Evolutionary conservation across 2,329 filamentous ascomycete genomes (phyloP).

Genomic region (Hysterium pulicare): DNA sequence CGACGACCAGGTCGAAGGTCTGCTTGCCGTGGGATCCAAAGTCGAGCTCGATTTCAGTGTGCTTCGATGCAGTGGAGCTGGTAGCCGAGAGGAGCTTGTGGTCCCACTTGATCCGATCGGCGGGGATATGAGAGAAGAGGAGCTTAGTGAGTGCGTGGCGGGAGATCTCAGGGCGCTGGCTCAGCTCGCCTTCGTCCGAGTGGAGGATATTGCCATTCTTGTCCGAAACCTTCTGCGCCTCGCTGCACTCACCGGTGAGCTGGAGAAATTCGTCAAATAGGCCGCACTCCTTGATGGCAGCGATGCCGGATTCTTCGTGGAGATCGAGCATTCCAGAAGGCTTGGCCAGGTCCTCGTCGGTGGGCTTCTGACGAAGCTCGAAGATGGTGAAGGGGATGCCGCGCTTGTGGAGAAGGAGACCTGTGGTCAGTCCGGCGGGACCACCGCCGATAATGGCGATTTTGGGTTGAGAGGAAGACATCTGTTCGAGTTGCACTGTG

Average conservation of each 20-base stretch:
- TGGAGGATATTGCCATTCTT: conserved; percentile 15
- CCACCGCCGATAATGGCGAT: conserved; percentile 41
- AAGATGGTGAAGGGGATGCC: conserved; percentile 50
- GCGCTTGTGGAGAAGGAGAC: conserved; percentile 49
- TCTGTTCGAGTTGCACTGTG: too few relatives aligned
- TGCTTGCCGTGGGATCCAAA: conserved; percentile 4
- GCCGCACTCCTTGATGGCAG: conserved; percentile 49
- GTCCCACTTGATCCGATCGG: conserved; percentile 48
- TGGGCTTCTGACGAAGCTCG: conserved; percentile 38
- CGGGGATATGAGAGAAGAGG: conserved; percentile 44
- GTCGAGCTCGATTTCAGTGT: conserved; percentile 6
- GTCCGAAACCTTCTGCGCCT: conserved; percentile 41
- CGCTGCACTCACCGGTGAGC: conserved; percentile 20
- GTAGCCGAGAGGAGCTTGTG: conserved; percentile 13
- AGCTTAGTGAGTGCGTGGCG: conserved; percentile 44
- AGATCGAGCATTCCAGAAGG: conserved; percentile 56
- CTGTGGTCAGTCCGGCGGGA: conserved; percentile 50
- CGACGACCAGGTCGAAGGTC: conserved; percentile 45
- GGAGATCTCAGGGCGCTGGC: conserved; percentile 51
- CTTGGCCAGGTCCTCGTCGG: conserved; percentile 30
- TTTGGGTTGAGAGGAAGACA: conserved; percentile 13
- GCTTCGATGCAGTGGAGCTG: conserved; percentile 1
- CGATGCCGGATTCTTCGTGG: conserved; percentile 50
- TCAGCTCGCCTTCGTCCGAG: conserved; percentile 19
- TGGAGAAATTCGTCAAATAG: conserved; percentile 48